Conservation (phyloP, 768 basidiomycete genomes). For the Amanita polypyramis region DNA sequence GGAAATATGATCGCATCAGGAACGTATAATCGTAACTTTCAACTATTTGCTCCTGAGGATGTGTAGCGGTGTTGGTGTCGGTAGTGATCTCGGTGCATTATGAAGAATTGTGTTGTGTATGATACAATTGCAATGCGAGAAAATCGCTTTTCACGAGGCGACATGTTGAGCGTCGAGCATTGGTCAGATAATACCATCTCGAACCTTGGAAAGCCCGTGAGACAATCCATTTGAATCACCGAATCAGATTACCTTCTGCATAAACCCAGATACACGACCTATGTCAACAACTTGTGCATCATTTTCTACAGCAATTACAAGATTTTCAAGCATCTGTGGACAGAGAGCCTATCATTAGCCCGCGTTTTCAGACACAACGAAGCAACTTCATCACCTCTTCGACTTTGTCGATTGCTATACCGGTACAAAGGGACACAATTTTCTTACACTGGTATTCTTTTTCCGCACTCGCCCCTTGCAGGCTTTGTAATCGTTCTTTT, state of each 20-base stretch:
- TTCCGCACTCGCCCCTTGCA: conserved; percentile 77
- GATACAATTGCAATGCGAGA: conserved; percentile 21
- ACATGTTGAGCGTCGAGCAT: conserved; percentile 13
- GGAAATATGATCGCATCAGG: conserved; percentile 80
- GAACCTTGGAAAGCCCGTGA: conserved; percentile 28
- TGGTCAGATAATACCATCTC: conserved; percentile 42
- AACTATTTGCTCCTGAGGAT: conserved; percentile 77
- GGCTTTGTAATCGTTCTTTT: conserved; percentile 49
- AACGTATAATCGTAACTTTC: conserved; percentile 91
- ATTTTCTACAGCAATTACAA: conserved; percentile 83
- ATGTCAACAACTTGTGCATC: conserved; percentile 77
- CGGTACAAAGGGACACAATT: conserved; percentile 83
- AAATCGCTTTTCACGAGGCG: conserved; percentile 11
- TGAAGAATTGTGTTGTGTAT: conserved; percentile 13
- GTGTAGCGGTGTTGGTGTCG: neutral
- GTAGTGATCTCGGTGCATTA: neutral
- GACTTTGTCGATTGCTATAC: conserved; percentile 78
- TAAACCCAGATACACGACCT: conserved; percentile 78
- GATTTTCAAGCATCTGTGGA: conserved; percentile 70
- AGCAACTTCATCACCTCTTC: conserved; percentile 52
- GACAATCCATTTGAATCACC: neutral
- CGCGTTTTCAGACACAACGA: conserved; percentile 10
- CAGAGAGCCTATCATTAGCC: conserved; percentile 10
- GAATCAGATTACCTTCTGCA: conserved; percentile 61
- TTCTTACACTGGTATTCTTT: conserved; percentile 89